Evolutionary conservation across 2,329 filamentous ascomycete genomes (phyloP), one percentile per base, ranked within the genome.

Genomic region (Pestalotiopsis sp.): DNA sequence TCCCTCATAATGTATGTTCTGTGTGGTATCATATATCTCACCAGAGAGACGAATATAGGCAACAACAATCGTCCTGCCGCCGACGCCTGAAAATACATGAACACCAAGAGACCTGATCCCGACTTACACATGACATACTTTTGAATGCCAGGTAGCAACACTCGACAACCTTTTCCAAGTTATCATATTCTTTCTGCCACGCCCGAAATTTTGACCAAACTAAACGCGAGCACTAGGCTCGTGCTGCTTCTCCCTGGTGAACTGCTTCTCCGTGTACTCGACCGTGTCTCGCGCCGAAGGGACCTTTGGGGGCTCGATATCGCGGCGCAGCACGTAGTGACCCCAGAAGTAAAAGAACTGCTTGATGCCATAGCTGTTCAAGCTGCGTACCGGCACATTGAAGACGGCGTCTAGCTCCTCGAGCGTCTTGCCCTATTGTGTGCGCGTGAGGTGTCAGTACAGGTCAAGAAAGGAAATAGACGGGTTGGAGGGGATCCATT

Each of bases 391-490:
- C 45, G 76, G 76, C 12, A 78, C 77, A 65, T 76, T 71, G 68
- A 80, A 78, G 64, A 83, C 77, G 68, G 80, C 80, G 67, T 83
- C 80, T 6, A 83, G 78, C 71, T 84, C 83, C 72, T 85, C 83
- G 4, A 85, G 74, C 0, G 82, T 83, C 70, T 80, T 80, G 52
- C 81, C 82, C 45, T 52, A 4, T 52, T 12, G 45, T 23, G 45
- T 52, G 45, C 6, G 20, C n/a, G 3, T n/a, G 17, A 52, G 0
- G 4, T 52, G 7, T 52, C 6, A 52, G 45, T n/a, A 12, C 17
- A 23, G 17, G n/a, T 4, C 1, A 20, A 52, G 1, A 17, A n/a
- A 52, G 1, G 41, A 17, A 17, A 23, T 3, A 1, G 3, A 20
- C 2, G 11, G 7, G n/a, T 0, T 9, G 45, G 3, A n/a, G 31